These are phyloP conservation scores for Porogramme epimiltina DNA, from an alignment of 1,284 basidiomycete genomes.

Conservation along the genomic window DNA sequence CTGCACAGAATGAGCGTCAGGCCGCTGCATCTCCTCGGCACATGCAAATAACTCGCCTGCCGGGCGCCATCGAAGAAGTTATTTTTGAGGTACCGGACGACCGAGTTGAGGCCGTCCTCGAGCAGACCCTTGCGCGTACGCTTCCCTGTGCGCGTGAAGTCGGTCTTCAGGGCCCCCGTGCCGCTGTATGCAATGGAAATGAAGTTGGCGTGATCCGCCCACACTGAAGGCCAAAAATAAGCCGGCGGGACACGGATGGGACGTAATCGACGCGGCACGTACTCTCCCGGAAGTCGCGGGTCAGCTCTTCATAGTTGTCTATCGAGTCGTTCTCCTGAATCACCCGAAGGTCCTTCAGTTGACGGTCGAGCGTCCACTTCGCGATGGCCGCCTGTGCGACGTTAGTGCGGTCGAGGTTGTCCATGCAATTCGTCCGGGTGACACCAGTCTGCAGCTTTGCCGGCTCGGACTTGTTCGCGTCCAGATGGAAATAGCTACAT, in stretches of 20 bases:
- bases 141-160: constrained; percentile 94
- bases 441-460: constrained; percentile 64
- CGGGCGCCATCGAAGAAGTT: constrained; percentile 96
- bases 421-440: constrained; percentile 91
- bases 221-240: constrained; percentile 61
- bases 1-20: constrained; percentile 39
- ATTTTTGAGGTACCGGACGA: constrained; percentile 92
- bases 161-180: constrained; percentile 95
- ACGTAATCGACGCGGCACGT: constrained; percentile 31
- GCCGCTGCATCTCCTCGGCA: neutral
- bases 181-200: constrained; percentile 94
- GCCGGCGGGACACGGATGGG: neutral
- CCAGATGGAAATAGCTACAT: constrained; percentile 75
- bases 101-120: constrained; percentile 88
- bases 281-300: constrained; percentile 89
- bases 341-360: constrained; percentile 76
- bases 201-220: constrained; percentile 96
- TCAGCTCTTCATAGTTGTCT: constrained; percentile 79
- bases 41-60: constrained; percentile 51
- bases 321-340: constrained; percentile 69
- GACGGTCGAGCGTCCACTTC: constrained; percentile 82
- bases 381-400: constrained; percentile 91
- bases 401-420: constrained; percentile 96
- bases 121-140: constrained; percentile 80
- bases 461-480: constrained; percentile 46